Percentiles rank a stretch among this genome's conserved stretches.
Evolutionary conservation across 2,329 filamentous ascomycete species (phyloP).

Genomic region (Fusarium buharicum): DNA sequence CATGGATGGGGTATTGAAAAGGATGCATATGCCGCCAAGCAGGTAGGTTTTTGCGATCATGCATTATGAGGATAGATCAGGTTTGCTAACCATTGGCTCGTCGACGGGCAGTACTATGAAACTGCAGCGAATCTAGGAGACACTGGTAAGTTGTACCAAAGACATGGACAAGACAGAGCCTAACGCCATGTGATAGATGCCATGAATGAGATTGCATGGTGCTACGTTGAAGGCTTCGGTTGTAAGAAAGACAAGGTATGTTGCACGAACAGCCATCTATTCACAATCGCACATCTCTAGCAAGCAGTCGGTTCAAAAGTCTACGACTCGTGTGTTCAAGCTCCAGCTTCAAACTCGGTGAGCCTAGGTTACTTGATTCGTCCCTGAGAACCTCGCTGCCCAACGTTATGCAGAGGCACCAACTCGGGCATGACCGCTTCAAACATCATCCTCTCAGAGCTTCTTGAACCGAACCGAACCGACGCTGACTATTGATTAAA

Average conservation of each 20-base stretch:
- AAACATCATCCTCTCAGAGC: slow-evolving; percentile 3
- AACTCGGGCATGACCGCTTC: slow-evolving; percentile 23
- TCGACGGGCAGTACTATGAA: slow-evolving; percentile 81
- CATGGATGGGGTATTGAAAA: slow-evolving; percentile 92
- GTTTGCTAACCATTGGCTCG: slow-evolving; percentile 14
- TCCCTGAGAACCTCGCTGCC: slow-evolving; percentile 18
- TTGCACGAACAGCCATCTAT: slow-evolving; percentile 42
- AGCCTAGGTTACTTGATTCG: slow-evolving; percentile 31
- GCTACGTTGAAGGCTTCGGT: slow-evolving; percentile 95
- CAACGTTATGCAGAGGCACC: slow-evolving; percentile 16
- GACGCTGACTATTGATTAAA: not conserved
- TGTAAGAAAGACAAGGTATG: slow-evolving; percentile 98
- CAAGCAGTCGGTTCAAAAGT: slow-evolving; percentile 5
- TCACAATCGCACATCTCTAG: slow-evolving; percentile 7
- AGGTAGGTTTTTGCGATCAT: slow-evolving; percentile 56
- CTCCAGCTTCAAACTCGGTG: slow-evolving; percentile 18
- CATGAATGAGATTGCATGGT: slow-evolving; percentile 97
- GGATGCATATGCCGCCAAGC: slow-evolving; percentile 85
- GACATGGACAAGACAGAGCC: slow-evolving; percentile 12
- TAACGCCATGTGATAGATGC: slow-evolving; percentile 69
- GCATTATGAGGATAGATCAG: slow-evolving; percentile 1
- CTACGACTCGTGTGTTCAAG: slow-evolving; percentile 13
- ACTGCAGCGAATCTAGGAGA: slow-evolving; percentile 97
- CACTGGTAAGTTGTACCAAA: slow-evolving; percentile 64
- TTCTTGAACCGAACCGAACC: not conserved